Base-by-base conservation (phyloP, 139 green algal species). In the Chlorella sp. region DNA sequence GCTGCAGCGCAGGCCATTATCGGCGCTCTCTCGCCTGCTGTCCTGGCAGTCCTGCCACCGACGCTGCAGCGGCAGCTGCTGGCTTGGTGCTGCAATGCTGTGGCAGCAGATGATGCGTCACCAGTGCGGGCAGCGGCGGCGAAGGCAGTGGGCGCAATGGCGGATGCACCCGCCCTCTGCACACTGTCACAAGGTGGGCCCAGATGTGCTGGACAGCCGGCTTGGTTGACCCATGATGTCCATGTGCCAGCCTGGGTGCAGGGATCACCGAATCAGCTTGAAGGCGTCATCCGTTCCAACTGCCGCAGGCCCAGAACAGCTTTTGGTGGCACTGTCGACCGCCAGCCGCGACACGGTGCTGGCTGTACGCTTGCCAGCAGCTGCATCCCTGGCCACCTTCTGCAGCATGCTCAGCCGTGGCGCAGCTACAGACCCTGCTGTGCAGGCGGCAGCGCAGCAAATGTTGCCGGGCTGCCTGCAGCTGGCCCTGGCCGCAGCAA, bases 101-200 rank as follows among this genome's bases (percentile, higher is more conserved):
- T 65, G 30, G 38, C 56, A 11, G 25, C 2, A 17, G 88, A 93
- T n/a, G 32, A 38, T 6, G 87, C 85, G 3, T 75, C 90, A 25
- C 88, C 88, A 6, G 87, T 81, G 6, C 87, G 88, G 34, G 87
- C 90, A 26, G 91, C 90, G 2, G 91, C 86, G 1, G 85, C 84
- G 32, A 87, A 71, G 51, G 80, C 80, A 9, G 47, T 60, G 11
- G 80, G 80, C 16, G 80, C 80, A 6, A 1, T 85, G 80, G 67
- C 47, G 20, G 51, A 2, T 12, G 21, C 63, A 15, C 67, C 80
- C 1, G 76, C 57, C 25, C 76, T 82, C 34, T 82, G 76, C 36
- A 7, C 4, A 28, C 23, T 82, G 76, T 38, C 60, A 0, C 23
- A 36, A 4, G 76, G 76, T 82, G 60, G 56, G 76, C 34, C 4